These are phyloP conservation scores for Datisca glomerata DNA, from an alignment of 306 rosid genomes.

Conservation along the genomic window DNA sequence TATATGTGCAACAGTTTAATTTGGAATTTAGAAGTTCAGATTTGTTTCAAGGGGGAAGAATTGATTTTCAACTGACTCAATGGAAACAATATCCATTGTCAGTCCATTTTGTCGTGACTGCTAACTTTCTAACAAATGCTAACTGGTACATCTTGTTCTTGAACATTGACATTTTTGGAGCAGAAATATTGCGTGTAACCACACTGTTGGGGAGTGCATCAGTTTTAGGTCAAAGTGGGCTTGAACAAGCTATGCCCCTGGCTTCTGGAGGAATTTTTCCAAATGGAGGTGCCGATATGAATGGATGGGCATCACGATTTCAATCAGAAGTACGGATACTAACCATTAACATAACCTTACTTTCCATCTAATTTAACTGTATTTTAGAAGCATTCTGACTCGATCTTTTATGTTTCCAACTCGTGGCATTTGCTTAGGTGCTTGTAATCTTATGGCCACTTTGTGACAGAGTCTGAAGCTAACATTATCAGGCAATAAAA, in stretches of 20 bases:
- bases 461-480: conserved; percentile 64
- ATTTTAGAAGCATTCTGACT: conserved; percentile 68
- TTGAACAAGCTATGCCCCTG: conserved; percentile 98
- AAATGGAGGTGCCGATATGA: conserved; percentile 80
- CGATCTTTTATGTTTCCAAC: conserved; percentile 64
- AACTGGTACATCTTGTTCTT: conserved; percentile 98
- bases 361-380: conserved; percentile 78
- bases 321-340: conserved; percentile 99
- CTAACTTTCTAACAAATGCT: conserved; percentile 98
- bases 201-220: conserved; percentile 99
- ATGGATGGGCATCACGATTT: conserved; percentile 95
- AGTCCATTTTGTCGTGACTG: conserved; percentile 80
- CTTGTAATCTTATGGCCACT: conserved; percentile 38
- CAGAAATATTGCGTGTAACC: conserved; percentile 99
- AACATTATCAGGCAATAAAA: conserved; percentile 38
- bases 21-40: conserved; percentile 24
- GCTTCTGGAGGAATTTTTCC: conserved; percentile 93
- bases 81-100: conserved; percentile 50
- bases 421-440: conserved; percentile 40
- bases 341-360: conserved; percentile 98
- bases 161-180: conserved; percentile 99
- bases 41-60: background rate
- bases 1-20: conserved; percentile 21
- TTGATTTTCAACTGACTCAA: conserved; percentile 62
- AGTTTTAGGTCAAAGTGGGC: conserved; percentile 99